These are phyloP conservation scores for Lasiodiplodia theobromae DNA, from an alignment of 2,329 filamentous ascomycete species.

Conservation along the genomic window DNA sequence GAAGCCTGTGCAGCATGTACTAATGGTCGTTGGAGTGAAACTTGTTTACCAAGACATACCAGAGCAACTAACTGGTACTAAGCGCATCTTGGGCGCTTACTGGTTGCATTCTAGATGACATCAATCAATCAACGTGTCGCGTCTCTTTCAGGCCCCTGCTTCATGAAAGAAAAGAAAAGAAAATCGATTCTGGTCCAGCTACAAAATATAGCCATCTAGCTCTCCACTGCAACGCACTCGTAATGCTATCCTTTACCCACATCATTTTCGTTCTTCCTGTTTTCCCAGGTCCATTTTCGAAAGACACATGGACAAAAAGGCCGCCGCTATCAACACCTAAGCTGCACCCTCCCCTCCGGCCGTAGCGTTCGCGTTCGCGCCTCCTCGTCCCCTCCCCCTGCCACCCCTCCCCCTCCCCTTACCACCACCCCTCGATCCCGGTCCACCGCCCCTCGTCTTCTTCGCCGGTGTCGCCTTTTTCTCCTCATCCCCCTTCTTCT, in stretches of 20 bases:
- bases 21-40: background rate
- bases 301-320: background rate
- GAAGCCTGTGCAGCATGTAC: background rate
- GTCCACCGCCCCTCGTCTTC: slow-evolving; percentile 12
- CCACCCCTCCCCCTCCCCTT: background rate
- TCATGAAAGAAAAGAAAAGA: background rate
- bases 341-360: background rate
- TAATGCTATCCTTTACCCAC: background rate
- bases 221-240: background rate
- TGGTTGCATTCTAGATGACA: too few relatives aligned
- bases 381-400: background rate
- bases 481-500: background rate
- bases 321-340: background rate
- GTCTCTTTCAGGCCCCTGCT: too few relatives aligned
- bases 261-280: background rate
- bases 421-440: background rate
- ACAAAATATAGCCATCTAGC: background rate
- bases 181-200: background rate
- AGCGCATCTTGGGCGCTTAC: too few relatives aligned
- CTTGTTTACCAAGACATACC: background rate
- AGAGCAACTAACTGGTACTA: too few relatives aligned
- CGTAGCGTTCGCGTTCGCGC: background rate
- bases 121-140: too few relatives aligned
- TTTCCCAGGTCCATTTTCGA: too few relatives aligned
- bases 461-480: background rate